Conservation (phyloP, 2,329 filamentous ascomycete species). For the Curvularia hawaiiensis region DNA sequence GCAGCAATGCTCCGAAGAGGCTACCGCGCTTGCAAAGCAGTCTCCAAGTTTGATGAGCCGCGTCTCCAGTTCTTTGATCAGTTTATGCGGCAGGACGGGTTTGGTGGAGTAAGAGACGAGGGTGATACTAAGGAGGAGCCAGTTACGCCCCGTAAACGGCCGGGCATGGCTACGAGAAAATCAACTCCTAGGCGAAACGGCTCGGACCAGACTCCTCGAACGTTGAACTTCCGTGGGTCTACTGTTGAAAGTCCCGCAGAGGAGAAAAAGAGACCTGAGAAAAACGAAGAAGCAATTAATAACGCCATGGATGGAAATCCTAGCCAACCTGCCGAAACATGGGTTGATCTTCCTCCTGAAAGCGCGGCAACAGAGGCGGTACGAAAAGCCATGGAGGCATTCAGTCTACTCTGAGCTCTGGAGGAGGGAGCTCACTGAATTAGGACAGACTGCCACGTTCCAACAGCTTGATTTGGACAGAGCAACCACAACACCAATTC, state of each 20-base stretch:
- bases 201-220: slow-evolving; percentile 1
- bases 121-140: neutral
- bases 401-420: slow-evolving; percentile 4
- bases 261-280: neutral
- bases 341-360: slow-evolving; percentile 10
- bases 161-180: slow-evolving; percentile 6
- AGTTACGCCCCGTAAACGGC: slow-evolving; percentile 8
- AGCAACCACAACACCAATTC: neutral
- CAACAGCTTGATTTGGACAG: neutral
- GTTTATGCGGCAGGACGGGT: slow-evolving; percentile 16
- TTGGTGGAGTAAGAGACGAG: slow-evolving; percentile 10
- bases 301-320: slow-evolving; percentile 3
- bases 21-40: slow-evolving; percentile 10
- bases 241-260: neutral
- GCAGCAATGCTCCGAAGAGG: slow-evolving; percentile 5
- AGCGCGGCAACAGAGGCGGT: slow-evolving; percentile 14
- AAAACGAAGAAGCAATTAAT: neutral
- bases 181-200: neutral
- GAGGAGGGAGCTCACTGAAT: too few species aligned
- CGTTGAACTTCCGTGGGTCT: slow-evolving; percentile 7
- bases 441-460: neutral
- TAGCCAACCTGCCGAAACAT: slow-evolving; percentile 4
- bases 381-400: slow-evolving; percentile 11
- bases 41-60: slow-evolving; percentile 13
- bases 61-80: slow-evolving; percentile 16